Evolutionary conservation across 306 rosid species (phyloP).

Genomic region (Lathyrus sativus): DNA sequence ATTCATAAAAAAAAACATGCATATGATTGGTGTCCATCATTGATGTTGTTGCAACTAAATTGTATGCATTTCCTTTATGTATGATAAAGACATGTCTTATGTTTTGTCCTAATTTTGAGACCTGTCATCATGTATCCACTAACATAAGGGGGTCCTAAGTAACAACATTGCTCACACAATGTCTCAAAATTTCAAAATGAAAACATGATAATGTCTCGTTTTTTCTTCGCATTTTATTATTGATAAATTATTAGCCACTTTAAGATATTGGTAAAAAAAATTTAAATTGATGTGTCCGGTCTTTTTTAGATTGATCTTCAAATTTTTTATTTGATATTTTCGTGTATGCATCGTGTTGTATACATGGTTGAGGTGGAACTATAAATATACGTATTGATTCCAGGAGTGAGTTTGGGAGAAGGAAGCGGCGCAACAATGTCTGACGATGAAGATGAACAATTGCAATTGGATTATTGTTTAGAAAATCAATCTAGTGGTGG

Average conservation of each 20-base stretch:
- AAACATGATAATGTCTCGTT: background rate
- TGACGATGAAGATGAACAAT: constrained; percentile 81
- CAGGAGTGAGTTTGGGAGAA: constrained; percentile 91
- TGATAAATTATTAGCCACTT: too few species aligned
- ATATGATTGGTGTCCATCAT: constrained; percentile 30
- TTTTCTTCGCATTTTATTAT: background rate
- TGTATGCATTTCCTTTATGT: constrained; percentile 27
- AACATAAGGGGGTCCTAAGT: constrained; percentile 17
- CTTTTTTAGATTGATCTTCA: too few species aligned
- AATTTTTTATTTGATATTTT: too few species aligned
- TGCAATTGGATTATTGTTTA: constrained; percentile 74
- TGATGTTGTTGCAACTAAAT: constrained; percentile 36
- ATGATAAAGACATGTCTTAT: constrained; percentile 36
- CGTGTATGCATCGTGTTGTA: too few species aligned
- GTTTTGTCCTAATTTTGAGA: constrained; percentile 28
- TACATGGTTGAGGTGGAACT: too few species aligned
- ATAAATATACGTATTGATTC: background rate
- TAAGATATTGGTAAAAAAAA: too few species aligned
- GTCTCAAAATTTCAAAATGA: background rate
- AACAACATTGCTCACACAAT: constrained; percentile 22
- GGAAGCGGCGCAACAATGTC: constrained; percentile 98
- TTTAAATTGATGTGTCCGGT: too few species aligned
- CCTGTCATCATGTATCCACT: constrained; percentile 32
- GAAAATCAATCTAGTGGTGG: constrained; percentile 63
- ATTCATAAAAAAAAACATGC: background rate